Base-by-base conservation (phyloP, 2,329 filamentous ascomycete species). In the Fusarium humuli region DNA sequence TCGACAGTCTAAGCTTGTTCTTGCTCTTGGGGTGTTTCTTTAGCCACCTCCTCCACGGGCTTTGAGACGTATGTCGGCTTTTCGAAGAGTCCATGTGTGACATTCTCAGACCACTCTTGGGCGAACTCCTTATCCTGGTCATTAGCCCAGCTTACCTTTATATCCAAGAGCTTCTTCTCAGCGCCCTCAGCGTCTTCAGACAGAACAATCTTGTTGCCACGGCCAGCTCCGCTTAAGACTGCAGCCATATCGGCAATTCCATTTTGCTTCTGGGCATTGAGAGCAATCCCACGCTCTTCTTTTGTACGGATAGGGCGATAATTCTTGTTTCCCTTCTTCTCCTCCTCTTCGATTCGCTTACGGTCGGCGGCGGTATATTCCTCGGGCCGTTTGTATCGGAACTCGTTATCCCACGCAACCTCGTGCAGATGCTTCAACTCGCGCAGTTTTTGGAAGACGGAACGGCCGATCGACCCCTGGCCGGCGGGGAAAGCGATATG, bases 391-490 rank as follows among this genome's bases (percentile, higher is more conserved):
- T 83, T 82, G 74, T 79, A 78, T 61, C 83, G 79, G 57, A 88
- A 74, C 29, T 83, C 80, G 67, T 85, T 77, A 61, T 81, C 82
- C 89, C 89, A 92, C 42, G 84, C 81, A 30, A 90, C 84, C 78
- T 90, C 87, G 82, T 92, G 90, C 52, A 88, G 81, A 73, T 82
- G 82, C 73, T 87, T 85, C 78, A 90, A 86, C 81, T 92, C 90
- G 72, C 88, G 88, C 72, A 92, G 83, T 76, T 87, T 88, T 73
- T 89, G 87, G 79, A 83, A 91, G 46, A 88, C 86, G 54, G 83
- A 86, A 30, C 86, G 86, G 25, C 90, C 90, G 16, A 89, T 81
- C 27, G 80, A 76, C 62, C 85, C 86, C 41, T 82, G 79, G 45
- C 85, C 86, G 46, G 79, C 65, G 45, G 84, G 84, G 76, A 92